Evolutionary conservation across 2,329 filamentous ascomycete species (phyloP).

Genomic region (Colletotrichum abscissum): DNA sequence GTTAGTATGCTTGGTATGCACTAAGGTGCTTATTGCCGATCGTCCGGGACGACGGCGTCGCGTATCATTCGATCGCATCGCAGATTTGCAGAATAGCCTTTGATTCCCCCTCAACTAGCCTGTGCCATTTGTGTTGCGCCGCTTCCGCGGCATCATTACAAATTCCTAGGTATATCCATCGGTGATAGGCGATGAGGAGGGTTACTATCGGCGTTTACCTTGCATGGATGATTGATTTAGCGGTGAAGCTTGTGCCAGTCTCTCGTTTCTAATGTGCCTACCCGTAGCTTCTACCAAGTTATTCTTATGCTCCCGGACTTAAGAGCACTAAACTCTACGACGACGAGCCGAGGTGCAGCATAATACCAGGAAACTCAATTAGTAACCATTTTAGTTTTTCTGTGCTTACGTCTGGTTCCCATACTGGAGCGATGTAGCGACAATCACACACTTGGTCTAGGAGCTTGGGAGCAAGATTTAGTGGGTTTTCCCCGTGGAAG

Average conservation of each 20-base stretch:
- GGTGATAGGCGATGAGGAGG: constrained; percentile 12
- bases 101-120: neutral
- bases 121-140: neutral
- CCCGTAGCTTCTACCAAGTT: neutral
- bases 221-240: neutral
- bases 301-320: neutral
- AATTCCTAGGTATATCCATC: neutral
- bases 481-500: neutral
- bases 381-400: neutral
- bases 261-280: neutral
- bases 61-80: neutral
- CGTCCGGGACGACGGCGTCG: neutral
- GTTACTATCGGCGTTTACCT: constrained; percentile 8
- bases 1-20: neutral
- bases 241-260: neutral
- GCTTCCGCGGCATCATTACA: constrained; percentile 3
- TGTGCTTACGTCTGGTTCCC: too few relatives aligned
- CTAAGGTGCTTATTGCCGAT: constrained; percentile 25
- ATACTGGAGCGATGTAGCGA: too few relatives aligned
- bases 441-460: neutral
- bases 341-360: neutral
- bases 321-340: neutral
- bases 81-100: neutral
- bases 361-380: neutral
- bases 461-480: neutral